Percentiles rank a stretch among this genome's conserved stretches.
Evolutionary conservation across 345 rosid genomes (phyloP).

Genomic region (Euphorbia lathyris): DNA sequence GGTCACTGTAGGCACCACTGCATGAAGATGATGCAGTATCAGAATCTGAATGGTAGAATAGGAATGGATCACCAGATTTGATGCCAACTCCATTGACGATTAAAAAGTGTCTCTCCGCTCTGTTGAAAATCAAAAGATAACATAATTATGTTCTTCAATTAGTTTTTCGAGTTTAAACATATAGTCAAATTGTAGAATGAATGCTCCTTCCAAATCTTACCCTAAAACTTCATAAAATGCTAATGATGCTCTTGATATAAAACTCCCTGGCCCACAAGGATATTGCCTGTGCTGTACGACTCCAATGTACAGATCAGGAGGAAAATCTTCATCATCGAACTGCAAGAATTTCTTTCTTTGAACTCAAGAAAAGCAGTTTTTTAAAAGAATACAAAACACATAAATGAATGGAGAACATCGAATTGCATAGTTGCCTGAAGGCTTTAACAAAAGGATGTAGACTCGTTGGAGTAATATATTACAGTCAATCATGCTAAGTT

Average conservation of each 20-base stretch:
- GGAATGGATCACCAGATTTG: slow-evolving; percentile 33
- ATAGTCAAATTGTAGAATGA: neutral
- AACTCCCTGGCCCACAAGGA: neutral
- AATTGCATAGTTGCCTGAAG: neutral
- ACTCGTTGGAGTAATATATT: no score
- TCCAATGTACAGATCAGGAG: slow-evolving; percentile 22
- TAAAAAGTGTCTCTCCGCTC: slow-evolving; percentile 19
- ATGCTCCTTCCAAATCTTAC: slow-evolving; percentile 14
- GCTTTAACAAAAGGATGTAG: neutral
- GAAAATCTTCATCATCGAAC: neutral
- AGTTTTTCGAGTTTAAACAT: neutral
- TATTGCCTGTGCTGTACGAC: slow-evolving; percentile 4
- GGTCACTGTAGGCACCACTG: slow-evolving; percentile 8
- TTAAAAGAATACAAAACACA: neutral
- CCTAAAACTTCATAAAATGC: slow-evolving; percentile 23
- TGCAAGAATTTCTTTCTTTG: slow-evolving; percentile 1
- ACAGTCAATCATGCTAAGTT: no score
- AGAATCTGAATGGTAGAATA: slow-evolving; percentile 36
- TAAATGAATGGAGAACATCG: neutral
- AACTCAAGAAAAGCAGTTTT: neutral
- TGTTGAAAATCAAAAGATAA: slow-evolving; percentile 6
- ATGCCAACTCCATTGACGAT: slow-evolving; percentile 28
- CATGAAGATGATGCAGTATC: slow-evolving; percentile 26
- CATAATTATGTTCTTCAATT: neutral
- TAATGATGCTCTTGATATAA: slow-evolving; percentile 6